Conservation (phyloP, 202 grass and related monocot species). For the Miscanthus sacchariflorus region DNA sequence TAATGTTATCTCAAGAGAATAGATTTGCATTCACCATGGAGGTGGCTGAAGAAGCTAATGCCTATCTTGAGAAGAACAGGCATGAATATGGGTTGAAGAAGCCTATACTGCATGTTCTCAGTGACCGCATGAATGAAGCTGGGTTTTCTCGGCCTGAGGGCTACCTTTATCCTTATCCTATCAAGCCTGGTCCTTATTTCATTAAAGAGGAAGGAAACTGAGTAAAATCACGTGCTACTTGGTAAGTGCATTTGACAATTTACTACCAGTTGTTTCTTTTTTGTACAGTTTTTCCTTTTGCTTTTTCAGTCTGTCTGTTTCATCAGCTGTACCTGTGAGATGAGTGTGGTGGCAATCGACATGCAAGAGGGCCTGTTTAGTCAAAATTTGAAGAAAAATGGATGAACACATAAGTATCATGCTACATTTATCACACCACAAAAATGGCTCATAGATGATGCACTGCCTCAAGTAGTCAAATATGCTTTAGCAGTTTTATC, state of each 20-base stretch:
- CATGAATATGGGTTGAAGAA: conserved; percentile 86
- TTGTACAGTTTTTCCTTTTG: not conserved
- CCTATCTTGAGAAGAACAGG: conserved; percentile 76
- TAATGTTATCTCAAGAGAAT: conserved; percentile 87
- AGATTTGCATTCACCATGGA: conserved; percentile 90
- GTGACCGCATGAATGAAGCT: conserved; percentile 90
- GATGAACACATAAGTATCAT: conserved; percentile 23
- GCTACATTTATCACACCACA: conserved; percentile 34
- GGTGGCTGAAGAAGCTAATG: conserved; percentile 79
- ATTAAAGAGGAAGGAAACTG: conserved; percentile 69
- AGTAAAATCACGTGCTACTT: conserved; percentile 37
- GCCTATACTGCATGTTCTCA: conserved; percentile 82
- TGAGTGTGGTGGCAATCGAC: conserved; percentile 29
- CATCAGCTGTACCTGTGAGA: conserved; percentile 25
- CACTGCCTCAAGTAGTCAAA: not conserved
- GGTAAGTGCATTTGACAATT: conserved; percentile 42
- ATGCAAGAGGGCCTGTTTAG: conserved; percentile 14
- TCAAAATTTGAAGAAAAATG: conserved; percentile 23
- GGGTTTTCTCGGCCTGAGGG: conserved; percentile 77
- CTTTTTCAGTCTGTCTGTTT: conserved; percentile 17
- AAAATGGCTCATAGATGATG: conserved; percentile 34
- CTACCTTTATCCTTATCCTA: conserved; percentile 82
- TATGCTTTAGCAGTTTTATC: conserved; percentile 7
- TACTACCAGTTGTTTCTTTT: not conserved
- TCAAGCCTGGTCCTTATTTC: conserved; percentile 77